Base-by-base conservation (phyloP, 495 filamentous ascomycete genomes). In the Tuber microsphaerosporum region DNA sequence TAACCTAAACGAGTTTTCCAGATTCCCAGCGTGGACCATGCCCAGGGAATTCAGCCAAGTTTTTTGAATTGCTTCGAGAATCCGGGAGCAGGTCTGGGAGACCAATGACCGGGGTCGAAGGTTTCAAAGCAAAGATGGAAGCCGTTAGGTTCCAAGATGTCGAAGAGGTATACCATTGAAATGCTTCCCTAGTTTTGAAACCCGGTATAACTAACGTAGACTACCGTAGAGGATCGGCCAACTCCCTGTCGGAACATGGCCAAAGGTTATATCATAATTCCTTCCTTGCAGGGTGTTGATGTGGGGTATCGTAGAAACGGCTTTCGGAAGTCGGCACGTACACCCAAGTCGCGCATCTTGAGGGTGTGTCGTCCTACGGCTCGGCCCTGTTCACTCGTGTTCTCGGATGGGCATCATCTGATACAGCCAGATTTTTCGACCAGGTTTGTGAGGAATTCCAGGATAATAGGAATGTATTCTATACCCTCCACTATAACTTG, bases 161-260 rank as follows among this genome's bases (percentile, higher is more conserved):
- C 6, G 12, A 65, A 4, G 56, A 65, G 26, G 56, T 31, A 34
- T 34, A 37, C 2, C 56, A 31, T 17, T 31, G 26, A 31, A 65
- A 65, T 31, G 26, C 26, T 34, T 26, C 56, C 14, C 12, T 17
- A 7, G 56, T 2, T 34, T 34, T 2, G 26, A 16, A 31, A 34
- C 16, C 17, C 26, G 26, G 26, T 26, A 83, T 61, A 82, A 87
- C 71, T 86, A 88, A 75, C 22, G 16, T 39, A 4, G 4, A 17
- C 51, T 37, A n/a, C n/a, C n/a, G n/a, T 1, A 65, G 56, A 75
- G 71, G 31, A 20, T 70, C 19, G 61, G 37, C 37, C 46, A 75
- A 74, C 44, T 42, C 43, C 76, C 76, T 2, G 42, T 75, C 16
- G 76, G 74, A 6, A 26, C 43, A 8, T 77, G 76, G 74, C 73